Conservation (phyloP, 2,329 filamentous ascomycete genomes). For the Monosporascus sp. region DNA sequence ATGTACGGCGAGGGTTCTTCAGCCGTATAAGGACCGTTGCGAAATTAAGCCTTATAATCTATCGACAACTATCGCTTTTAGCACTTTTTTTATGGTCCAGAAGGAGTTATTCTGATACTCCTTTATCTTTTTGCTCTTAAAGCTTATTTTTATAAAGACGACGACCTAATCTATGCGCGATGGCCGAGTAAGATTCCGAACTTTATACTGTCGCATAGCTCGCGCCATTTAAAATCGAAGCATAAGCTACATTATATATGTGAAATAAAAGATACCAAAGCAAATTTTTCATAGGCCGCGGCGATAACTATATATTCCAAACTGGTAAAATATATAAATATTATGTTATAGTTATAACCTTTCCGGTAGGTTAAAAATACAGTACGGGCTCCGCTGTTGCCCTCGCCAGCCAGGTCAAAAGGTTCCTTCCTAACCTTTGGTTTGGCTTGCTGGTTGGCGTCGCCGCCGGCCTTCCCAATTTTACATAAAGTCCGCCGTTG, state of each 20-base stretch:
- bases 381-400: conserved; percentile 28
- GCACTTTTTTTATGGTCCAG: no score
- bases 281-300: conserved; percentile 22
- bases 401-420: conserved; percentile 29
- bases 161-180: neutral
- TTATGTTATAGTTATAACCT: conserved; percentile 30
- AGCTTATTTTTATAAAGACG: no score
- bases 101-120: no score
- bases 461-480: conserved; percentile 28
- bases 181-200: conserved; percentile 4
- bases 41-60: no score
- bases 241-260: conserved; percentile 27
- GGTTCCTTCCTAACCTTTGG: conserved; percentile 30
- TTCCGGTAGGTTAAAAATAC: conserved; percentile 29
- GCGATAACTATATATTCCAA: conserved; percentile 32
- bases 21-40: no score
- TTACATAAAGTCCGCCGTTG: conserved; percentile 14
- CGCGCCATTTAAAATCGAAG: conserved; percentile 32
- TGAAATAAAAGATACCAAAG: conserved; percentile 29
- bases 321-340: conserved; percentile 31
- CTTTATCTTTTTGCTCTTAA: no score
- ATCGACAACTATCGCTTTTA: no score
- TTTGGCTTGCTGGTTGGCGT: conserved; percentile 33
- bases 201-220: conserved; percentile 33
- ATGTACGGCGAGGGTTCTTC: no score